Evolutionary conservation across 306 rosid species (phyloP), one percentile per base, ranked within the genome.

Genomic region (Arachis hypogaea): DNA sequence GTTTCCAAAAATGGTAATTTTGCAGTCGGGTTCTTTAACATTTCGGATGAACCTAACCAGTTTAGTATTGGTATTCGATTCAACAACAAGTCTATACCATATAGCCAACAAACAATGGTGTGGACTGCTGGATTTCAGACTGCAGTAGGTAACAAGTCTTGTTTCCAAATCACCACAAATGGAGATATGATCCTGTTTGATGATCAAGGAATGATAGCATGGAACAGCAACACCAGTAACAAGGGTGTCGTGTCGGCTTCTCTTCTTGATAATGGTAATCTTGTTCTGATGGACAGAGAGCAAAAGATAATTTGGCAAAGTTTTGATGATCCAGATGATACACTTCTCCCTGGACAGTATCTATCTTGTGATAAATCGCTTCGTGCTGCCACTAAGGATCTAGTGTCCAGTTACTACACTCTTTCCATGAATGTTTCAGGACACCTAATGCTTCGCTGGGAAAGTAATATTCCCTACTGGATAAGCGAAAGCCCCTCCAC

Each of bases 321-420:
- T 83, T 92, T 92, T 63, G 78, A 75, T 73, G 66, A 61, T 69
- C 97, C 97, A 16, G 82, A 88, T 43, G 93, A 92, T 81, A 86
- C 89, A 11, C 96, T 92, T 60, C 87, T 92, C 73, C 96, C 97
- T 4, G 90, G 92, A 69, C 97, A 92, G 84, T 81, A 74, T 65
- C 86, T 92, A 58, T 68, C 87, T 65, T 79, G 61, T 51, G 18
- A 30, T 18, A 66, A 80, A 46, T 66, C 16, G 8, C 96, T 92
- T 72, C 82, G 96, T 3, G 89, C 97, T 57, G 80, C 90, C 5
- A 82, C 93, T 75, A 77, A 51, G 71, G 71, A 72, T 63, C 66
- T 76, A 1, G 9, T 71, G 68, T 82, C 90, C 38, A 92, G 97
- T 81, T 86, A 83, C 78, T 92, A 89, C 77, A 86, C 76, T 63